A percentile compares a stretch with the other conserved stretches of the same genome.
These are phyloP conservation scores for Verruconis gallopava DNA, from an alignment of 2,329 filamentous ascomycete species.

Conservation along the genomic window DNA sequence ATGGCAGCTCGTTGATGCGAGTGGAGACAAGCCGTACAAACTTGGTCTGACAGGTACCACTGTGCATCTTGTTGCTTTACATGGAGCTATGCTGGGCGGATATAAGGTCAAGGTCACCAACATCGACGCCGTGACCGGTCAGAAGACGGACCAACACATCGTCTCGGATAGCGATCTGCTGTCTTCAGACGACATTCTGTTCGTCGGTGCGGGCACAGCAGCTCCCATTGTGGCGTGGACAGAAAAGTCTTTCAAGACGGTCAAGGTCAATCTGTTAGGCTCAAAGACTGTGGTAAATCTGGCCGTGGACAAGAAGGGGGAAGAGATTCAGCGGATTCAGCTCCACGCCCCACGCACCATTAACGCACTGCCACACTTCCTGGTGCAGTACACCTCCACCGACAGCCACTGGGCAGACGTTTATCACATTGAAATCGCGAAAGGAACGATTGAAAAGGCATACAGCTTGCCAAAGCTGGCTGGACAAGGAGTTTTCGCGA, in stretches of 20 bases:
- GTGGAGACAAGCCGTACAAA: conserved; percentile 61
- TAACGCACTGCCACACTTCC: conserved; percentile 66
- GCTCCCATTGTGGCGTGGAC: conserved; percentile 66
- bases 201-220: conserved; percentile 64
- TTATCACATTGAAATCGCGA: conserved; percentile 67
- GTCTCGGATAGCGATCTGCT: conserved; percentile 65
- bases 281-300: conserved; percentile 32
- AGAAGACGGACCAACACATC: conserved; percentile 55
- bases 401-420: conserved; percentile 70
- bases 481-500: conserved; percentile 64
- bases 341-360: conserved; percentile 63
- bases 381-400: conserved; percentile 65
- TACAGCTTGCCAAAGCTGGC: conserved; percentile 64
- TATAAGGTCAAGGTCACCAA: conserved; percentile 65
- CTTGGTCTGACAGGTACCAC: conserved; percentile 55
- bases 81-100: conserved; percentile 50
- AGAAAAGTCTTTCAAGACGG: conserved; percentile 45
- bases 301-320: conserved; percentile 25
- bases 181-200: conserved; percentile 50
- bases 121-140: conserved; percentile 61
- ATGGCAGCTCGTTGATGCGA: conserved; percentile 63
- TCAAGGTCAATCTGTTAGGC: conserved; percentile 59
- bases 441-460: conserved; percentile 55
- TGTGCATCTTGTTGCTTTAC: conserved; percentile 65
- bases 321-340: conserved; percentile 37